A percentile compares a stretch with the other conserved stretches of the same genome.
These are phyloP conservation scores for Allantophomopsis lycopodina DNA, from an alignment of 2,329 filamentous ascomycete genomes.

Conservation along the genomic window DNA sequence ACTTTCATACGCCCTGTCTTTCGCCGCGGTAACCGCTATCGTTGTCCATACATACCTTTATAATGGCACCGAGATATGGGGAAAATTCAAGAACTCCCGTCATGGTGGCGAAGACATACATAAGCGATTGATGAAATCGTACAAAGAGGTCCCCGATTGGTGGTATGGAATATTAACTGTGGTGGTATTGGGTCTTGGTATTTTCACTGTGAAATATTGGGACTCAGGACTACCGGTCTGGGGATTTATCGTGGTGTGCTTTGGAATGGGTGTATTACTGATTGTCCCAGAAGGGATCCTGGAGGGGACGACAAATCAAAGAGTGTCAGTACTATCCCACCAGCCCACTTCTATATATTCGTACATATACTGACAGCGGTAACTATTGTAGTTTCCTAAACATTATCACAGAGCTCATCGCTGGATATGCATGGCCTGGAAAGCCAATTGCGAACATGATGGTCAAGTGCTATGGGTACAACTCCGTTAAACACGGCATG, in stretches of 20 bases:
- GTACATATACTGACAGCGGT: neutral
- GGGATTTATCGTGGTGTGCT: constrained; percentile 6
- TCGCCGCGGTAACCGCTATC: constrained; percentile 56
- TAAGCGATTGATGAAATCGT: constrained; percentile 37
- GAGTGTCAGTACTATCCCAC: constrained; percentile 3
- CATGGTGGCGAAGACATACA: constrained; percentile 33
- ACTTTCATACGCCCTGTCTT: constrained; percentile 56
- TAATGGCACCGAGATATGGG: constrained; percentile 53
- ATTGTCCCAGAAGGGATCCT: constrained; percentile 55
- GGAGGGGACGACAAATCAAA: constrained; percentile 46
- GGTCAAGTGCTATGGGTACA: constrained; percentile 62
- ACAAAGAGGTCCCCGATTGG: constrained; percentile 38
- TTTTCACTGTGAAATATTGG: constrained; percentile 3
- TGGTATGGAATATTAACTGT: constrained; percentile 29
- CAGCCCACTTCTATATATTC: neutral
- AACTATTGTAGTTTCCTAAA: constrained; percentile 35
- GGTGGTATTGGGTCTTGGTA: constrained; percentile 2
- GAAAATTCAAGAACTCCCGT: constrained; percentile 5
- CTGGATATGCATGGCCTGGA: constrained; percentile 54
- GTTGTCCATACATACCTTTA: constrained; percentile 55
- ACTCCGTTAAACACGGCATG: constrained; percentile 34
- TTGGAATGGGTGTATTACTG: constrained; percentile 33
- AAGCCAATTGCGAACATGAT: constrained; percentile 62
- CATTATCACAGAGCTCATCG: constrained; percentile 57
- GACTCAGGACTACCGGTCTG: constrained; percentile 5